A percentile compares a stretch with the other conserved stretches of the same genome.
phyloP scores from a whole-genome alignment of 1,284 basidiomycete genomes.

The Moesziomyces parantarcticus region DNA sequence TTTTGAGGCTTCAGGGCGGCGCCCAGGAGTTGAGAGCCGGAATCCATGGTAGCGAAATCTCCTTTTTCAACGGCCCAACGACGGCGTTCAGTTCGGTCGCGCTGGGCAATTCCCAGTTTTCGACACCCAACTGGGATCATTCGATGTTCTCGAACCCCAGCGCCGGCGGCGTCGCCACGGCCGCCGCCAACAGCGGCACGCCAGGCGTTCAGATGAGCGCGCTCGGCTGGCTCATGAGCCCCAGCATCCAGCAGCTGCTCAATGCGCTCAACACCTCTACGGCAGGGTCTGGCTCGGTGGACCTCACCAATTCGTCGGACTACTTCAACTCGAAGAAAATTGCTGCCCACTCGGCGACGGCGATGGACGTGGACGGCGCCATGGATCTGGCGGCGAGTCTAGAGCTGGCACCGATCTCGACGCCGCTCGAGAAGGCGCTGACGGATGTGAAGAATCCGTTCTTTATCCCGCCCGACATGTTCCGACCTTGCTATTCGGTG shows the following conservation, averaged over 20 bases:
- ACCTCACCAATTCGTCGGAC: constrained; percentile 34
- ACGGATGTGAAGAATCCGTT: constrained; percentile 56
- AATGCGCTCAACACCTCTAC: constrained; percentile 32
- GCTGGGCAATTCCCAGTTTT: constrained; percentile 30
- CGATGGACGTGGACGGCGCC: constrained; percentile 6
- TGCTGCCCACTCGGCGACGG: not conserved
- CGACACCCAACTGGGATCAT: constrained; percentile 41
- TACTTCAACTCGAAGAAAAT: constrained; percentile 45
- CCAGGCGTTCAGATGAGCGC: constrained; percentile 35
- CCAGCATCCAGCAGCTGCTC: constrained; percentile 57
- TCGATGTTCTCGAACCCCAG: constrained; percentile 38
- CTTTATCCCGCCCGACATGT: constrained; percentile 54
- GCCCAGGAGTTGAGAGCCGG: constrained; percentile 57
- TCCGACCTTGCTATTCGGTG: constrained; percentile 57
- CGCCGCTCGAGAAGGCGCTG: constrained; percentile 49
- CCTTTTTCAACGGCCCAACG: constrained; percentile 40
- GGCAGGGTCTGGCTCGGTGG: constrained; percentile 32
- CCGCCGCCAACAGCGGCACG: constrained; percentile 26
- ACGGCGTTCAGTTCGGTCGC: constrained; percentile 33
- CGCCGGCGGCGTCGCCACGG: constrained; percentile 21
- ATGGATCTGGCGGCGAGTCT: constrained; percentile 3
- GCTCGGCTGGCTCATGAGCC: constrained; percentile 57
- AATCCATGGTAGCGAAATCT: constrained; percentile 53
- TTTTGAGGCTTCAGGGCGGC: constrained; percentile 58
- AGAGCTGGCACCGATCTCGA: constrained; percentile 15